These are phyloP conservation scores for Diaporthe vexans DNA, from an alignment of 2,329 filamentous ascomycete species.

Conservation along the genomic window DNA sequence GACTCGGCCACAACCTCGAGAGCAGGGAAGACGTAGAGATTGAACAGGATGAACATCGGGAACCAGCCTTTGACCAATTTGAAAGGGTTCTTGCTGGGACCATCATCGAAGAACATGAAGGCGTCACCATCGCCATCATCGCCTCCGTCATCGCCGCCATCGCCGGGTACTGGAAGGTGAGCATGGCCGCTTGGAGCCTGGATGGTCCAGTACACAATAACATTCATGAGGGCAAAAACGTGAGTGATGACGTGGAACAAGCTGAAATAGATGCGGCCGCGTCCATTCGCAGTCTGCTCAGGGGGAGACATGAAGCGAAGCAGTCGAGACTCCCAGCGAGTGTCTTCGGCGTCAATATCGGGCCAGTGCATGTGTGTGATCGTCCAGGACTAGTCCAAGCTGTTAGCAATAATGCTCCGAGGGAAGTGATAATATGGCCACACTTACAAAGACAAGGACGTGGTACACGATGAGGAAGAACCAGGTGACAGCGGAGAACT, in stretches of 20 bases:
- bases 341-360: conserved; percentile 54
- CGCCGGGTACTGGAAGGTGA: conserved; percentile 47
- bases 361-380: conserved; percentile 66
- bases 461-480: conserved; percentile 61
- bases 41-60: conserved; percentile 61
- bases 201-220: conserved; percentile 62
- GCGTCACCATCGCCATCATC: conserved; percentile 2
- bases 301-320: conserved; percentile 62
- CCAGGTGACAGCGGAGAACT: conserved; percentile 63
- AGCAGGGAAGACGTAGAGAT: conserved; percentile 60
- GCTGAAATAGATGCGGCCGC: conserved; percentile 63
- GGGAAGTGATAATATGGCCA: not conserved
- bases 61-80: conserved; percentile 65
- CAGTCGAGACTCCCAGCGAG: conserved; percentile 53
- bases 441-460: conserved; percentile 60
- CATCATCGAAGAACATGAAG: conserved; percentile 26
- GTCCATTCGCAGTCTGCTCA: conserved; percentile 55
- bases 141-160: conserved; percentile 32
- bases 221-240: conserved; percentile 65
- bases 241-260: conserved; percentile 63
- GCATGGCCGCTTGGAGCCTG: conserved; percentile 55
- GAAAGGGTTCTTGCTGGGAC: conserved; percentile 49
- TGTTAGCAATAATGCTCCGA: not conserved
- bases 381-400: conserved; percentile 60
- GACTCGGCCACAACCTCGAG: conserved; percentile 61